Conservation (phyloP, 169 alveolate genomes). For the Plasmodium gonderi region DNA sequence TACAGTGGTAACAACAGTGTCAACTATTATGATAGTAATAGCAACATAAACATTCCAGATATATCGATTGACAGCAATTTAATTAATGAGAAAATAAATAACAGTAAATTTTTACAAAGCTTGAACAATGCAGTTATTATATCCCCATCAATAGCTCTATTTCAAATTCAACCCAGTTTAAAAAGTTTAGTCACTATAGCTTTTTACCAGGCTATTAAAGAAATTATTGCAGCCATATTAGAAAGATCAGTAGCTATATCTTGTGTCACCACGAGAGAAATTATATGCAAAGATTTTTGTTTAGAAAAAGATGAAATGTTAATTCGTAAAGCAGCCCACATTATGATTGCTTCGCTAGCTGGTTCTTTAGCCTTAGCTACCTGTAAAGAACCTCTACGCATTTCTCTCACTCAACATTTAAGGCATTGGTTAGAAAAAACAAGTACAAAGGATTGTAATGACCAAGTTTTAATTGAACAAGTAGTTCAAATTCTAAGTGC, state of each 20-base stretch:
- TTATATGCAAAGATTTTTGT: slow-evolving; percentile 96
- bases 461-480: slow-evolving; percentile 90
- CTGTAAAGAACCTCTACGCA: slow-evolving; percentile 95
- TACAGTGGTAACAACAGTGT: background rate
- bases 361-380: slow-evolving; percentile 97
- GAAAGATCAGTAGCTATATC: slow-evolving; percentile 96
- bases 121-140: slow-evolving; percentile 81
- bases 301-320: slow-evolving; percentile 93
- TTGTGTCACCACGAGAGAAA: slow-evolving; percentile 95
- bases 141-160: slow-evolving; percentile 91
- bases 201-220: slow-evolving; percentile 95
- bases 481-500: slow-evolving; percentile 90
- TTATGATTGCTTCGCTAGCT: slow-evolving; percentile 93
- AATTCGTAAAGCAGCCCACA: slow-evolving; percentile 92
- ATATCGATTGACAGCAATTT: background rate
- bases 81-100: slow-evolving; percentile 20
- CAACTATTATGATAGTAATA: background rate
- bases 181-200: slow-evolving; percentile 94
- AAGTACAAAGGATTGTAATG: slow-evolving; percentile 88
- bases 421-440: slow-evolving; percentile 88
- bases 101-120: slow-evolving; percentile 74
- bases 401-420: slow-evolving; percentile 92
- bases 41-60: slow-evolving; percentile 15
- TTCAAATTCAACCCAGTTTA: slow-evolving; percentile 90
- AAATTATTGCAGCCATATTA: slow-evolving; percentile 93